Percentiles rank a stretch among this genome's conserved stretches.
Evolutionary conservation across 1,284 basidiomycete species (phyloP).

Genomic region (Pseudomicrostroma phylloplanum): DNA sequence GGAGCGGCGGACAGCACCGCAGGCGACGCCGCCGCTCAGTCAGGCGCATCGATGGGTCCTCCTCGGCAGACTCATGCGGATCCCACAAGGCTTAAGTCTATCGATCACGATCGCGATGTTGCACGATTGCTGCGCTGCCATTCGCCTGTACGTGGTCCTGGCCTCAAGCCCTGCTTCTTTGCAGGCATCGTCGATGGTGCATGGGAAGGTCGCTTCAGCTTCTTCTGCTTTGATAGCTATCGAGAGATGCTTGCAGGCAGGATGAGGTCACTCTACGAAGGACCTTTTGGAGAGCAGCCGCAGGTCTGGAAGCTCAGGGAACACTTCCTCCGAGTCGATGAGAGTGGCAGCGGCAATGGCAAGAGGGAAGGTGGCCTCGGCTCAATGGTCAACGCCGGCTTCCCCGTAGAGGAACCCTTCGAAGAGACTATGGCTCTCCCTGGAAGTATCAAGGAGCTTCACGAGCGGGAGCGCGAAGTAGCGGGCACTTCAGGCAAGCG

Average conservation of each 20-base stretch:
- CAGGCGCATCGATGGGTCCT: not conserved
- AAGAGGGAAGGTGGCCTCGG: conserved; percentile 11
- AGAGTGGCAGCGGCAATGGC: conserved; percentile 6
- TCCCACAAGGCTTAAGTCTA: conserved; percentile 22
- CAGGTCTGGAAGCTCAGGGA: conserved; percentile 58
- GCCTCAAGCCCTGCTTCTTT: conserved; percentile 52
- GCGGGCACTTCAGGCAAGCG: not conserved
- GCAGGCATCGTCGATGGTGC: conserved; percentile 53
- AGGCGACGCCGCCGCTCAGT: not conserved
- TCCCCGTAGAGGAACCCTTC: conserved; percentile 1
- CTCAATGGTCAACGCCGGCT: conserved; percentile 14
- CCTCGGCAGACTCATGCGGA: not conserved
- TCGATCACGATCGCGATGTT: conserved; percentile 37
- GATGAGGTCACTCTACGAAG: conserved; percentile 54
- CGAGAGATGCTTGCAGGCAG: conserved; percentile 55
- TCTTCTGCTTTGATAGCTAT: conserved; percentile 59
- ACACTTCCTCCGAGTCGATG: conserved; percentile 49
- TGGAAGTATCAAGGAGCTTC: not conserved
- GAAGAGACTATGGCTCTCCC: not conserved
- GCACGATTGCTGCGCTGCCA: conserved; percentile 28
- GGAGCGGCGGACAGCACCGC: not conserved
- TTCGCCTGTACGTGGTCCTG: conserved; percentile 51
- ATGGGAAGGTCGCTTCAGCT: conserved; percentile 58
- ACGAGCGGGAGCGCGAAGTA: not conserved
- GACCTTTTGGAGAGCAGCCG: conserved; percentile 57